Evolutionary conservation across 192 early-diverging fungal genomes (phyloP), one percentile per base, ranked within the genome.

Genomic region (Podila verticillata): DNA sequence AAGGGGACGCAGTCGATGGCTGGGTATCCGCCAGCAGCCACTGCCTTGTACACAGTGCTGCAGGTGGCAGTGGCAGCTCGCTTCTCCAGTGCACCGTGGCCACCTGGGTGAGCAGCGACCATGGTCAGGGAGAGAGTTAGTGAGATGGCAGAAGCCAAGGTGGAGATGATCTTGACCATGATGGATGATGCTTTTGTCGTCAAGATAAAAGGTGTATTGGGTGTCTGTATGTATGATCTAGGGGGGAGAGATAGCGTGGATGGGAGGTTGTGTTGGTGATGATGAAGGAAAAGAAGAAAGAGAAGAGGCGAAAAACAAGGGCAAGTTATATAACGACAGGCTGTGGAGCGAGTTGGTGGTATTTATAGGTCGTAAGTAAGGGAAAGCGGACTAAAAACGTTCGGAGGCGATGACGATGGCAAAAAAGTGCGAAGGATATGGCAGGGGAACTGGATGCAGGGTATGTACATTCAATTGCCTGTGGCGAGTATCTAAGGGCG

Each of bases 1-100:
- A 72, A 80, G 24, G 83, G 83, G 29, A 57, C 12, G 54, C 78
- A 68, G 62, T 84, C 83, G 30, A 84, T 17, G 17, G 57, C 61
- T 30, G 83, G 83, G 54, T 71, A 84, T 6, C 63, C 22, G 3
- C 71, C 75, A 32, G 35, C 30, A 57, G 77, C 77, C 7, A 80
- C 61, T 24, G 77, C 32, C 30, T 56, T 48, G 59, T 80, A 80
- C 0, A 34, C 44, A 4, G 58, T 68, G 47, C 32, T 68, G 58
- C 70, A 80, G 13, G 51, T 59, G 7, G 70, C 39, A 6, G 20
- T 32, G 12, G 49, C 49, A 24, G 65, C 77, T 63, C 77, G 77
- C 65, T 72, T 80, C 58, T 80, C 77, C 20, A 72, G 66, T 3
- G 51, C 51, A 54, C 10, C n/a, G 48, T 72, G 65, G 22, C 24